These are phyloP conservation scores for Talinum fruticosum DNA, from an alignment of 148 eudicot genomes.

Conservation along the genomic window DNA sequence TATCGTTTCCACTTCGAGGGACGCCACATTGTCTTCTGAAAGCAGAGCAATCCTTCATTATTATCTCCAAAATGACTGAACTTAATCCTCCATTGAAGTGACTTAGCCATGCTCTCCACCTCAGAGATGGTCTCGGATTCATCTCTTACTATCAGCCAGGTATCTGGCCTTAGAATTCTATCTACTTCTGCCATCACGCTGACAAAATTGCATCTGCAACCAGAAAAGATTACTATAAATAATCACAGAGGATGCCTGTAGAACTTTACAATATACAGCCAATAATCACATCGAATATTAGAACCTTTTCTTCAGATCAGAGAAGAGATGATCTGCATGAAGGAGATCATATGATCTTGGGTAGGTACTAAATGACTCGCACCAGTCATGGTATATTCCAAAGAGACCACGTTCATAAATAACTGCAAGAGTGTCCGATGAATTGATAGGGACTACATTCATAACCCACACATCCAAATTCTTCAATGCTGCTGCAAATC, in stretches of 20 bases:
- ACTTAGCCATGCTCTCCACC: constrained; percentile 58
- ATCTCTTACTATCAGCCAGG: constrained; percentile 54
- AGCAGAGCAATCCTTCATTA: constrained; percentile 51
- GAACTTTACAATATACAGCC: not conserved
- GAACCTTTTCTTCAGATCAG: constrained; percentile 54
- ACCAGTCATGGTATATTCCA: constrained; percentile 73
- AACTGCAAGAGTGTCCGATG: constrained; percentile 63
- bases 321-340: constrained; percentile 69
- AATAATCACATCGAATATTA: not conserved
- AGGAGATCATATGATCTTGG: constrained; percentile 74
- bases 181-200: constrained; percentile 67
- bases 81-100: constrained; percentile 59
- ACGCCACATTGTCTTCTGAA: constrained; percentile 64
- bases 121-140: constrained; percentile 45
- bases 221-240: not conserved
- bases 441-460: constrained; percentile 60
- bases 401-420: constrained; percentile 65
- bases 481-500: constrained; percentile 75
- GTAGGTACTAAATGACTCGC: constrained; percentile 66
- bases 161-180: constrained; percentile 66
- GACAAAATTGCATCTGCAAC: constrained; percentile 50
- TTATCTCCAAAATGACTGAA: constrained; percentile 38
- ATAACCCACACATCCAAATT: constrained; percentile 69
- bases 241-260: not conserved
- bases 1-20: constrained; percentile 51